Conservation (phyloP, 2,329 filamentous ascomycete species). For the Daldinia sp. region DNA sequence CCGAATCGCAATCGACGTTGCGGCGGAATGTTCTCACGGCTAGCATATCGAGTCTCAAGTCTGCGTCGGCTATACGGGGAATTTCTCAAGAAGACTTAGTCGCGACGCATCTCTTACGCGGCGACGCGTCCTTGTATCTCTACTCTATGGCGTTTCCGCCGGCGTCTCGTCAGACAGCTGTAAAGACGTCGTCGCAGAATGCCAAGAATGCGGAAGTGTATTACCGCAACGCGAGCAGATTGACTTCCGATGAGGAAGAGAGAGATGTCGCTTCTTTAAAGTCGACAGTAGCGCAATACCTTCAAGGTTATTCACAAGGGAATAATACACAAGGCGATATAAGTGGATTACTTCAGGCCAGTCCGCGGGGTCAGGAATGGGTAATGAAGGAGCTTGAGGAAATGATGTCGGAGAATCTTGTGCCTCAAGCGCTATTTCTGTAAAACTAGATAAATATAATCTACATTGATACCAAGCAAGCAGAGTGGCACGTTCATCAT, state of each 20-base stretch:
- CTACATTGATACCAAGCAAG: neutral
- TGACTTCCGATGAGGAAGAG: constrained; percentile 39
- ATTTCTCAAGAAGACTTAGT: constrained; percentile 43
- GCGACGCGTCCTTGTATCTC: constrained; percentile 48
- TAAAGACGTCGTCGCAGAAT: constrained; percentile 42
- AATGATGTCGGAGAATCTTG: constrained; percentile 42
- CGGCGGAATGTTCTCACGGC: constrained; percentile 49
- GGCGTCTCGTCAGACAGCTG: constrained; percentile 42
- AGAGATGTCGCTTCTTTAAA: constrained; percentile 38
- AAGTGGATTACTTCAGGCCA: constrained; percentile 26
- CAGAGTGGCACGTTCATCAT: too few relatives aligned
- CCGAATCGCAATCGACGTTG: constrained; percentile 34
- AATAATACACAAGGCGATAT: constrained; percentile 28
- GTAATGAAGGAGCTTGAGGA: constrained; percentile 43
- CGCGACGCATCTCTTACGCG: constrained; percentile 48
- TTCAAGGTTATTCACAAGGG: constrained; percentile 32
- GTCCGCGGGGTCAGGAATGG: constrained; percentile 39
- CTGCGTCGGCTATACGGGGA: constrained; percentile 41
- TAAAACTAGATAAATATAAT: constrained; percentile 4
- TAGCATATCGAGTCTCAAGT: constrained; percentile 41
- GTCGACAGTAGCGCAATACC: constrained; percentile 34
- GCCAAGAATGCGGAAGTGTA: constrained; percentile 50
- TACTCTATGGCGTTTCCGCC: constrained; percentile 48
- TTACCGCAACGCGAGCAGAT: constrained; percentile 50
- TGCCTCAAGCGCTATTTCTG: constrained; percentile 36